Evolutionary conservation across 768 basidiomycete species (phyloP).

Genomic region (Daedalea quercina): DNA sequence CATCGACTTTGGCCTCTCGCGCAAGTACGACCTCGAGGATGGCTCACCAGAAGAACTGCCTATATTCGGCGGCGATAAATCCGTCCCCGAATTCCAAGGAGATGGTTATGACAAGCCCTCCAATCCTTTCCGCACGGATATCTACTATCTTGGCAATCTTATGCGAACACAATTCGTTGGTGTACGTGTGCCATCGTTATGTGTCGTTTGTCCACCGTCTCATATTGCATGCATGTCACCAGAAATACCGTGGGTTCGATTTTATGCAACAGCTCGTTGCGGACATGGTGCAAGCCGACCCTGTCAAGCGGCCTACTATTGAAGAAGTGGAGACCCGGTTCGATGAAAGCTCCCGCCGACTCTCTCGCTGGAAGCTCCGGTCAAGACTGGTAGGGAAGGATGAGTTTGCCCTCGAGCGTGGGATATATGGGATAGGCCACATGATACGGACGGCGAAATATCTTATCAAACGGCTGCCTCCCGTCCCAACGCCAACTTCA

Average conservation of each 20-base stretch:
- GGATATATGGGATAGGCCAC: not conserved
- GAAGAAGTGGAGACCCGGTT: conserved; percentile 9
- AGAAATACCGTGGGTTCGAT: conserved; percentile 20
- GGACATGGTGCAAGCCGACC: conserved; percentile 79
- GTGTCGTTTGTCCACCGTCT: not conserved
- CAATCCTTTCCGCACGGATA: conserved; percentile 14
- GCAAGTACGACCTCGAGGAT: conserved; percentile 9
- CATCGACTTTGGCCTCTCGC: conserved; percentile 23
- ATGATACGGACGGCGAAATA: conserved; percentile 5
- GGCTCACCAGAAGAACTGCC: conserved; percentile 2
- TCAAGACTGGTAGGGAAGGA: conserved; percentile 5
- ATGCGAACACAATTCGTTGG: conserved; percentile 6
- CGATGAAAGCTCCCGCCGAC: not conserved
- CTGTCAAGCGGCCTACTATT: conserved; percentile 17
- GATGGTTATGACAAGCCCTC: conserved; percentile 3
- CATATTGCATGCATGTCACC: not conserved
- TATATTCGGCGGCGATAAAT: conserved; percentile 11
- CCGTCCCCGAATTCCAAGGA: conserved; percentile 14
- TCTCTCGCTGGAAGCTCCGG: conserved; percentile 9
- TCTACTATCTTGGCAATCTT: conserved; percentile 15
- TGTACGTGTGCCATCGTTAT: not conserved
- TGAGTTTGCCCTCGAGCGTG: not conserved
- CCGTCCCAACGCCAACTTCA: conserved; percentile 3
- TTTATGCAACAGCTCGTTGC: conserved; percentile 24
- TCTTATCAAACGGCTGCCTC: conserved; percentile 4